Percentiles rank a stretch among this genome's conserved stretches.
phyloP scores from a whole-genome alignment of 441 rosid genomes.

The Viola pubescens region DNA sequence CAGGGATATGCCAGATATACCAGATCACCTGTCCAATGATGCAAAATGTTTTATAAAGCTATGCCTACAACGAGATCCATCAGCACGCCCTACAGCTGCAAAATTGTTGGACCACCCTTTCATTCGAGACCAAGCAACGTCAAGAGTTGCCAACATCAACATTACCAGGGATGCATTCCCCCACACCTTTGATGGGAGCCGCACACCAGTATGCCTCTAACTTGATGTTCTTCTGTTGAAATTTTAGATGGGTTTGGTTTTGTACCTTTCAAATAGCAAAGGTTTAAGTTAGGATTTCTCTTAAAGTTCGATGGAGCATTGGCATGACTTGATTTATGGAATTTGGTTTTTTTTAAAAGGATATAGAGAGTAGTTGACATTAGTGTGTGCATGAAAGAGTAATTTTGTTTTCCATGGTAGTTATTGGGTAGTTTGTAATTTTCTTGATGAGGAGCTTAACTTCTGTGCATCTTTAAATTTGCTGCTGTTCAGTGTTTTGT shows the following conservation, averaged over 20 bases:
- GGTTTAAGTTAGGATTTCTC: background rate
- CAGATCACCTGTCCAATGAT: conserved; percentile 72
- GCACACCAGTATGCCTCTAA: conserved; percentile 48
- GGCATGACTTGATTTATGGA: background rate
- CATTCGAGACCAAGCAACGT: conserved; percentile 46
- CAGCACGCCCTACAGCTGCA: conserved; percentile 68
- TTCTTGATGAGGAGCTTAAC: too few relatives aligned
- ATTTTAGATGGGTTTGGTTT: background rate
- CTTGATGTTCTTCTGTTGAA: background rate
- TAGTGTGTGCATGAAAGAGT: too few relatives aligned
- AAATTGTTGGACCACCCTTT: conserved; percentile 75
- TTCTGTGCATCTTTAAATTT: too few relatives aligned
- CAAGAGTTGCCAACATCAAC: conserved; percentile 41
- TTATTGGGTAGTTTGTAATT: too few relatives aligned
- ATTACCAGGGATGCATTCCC: conserved; percentile 49
- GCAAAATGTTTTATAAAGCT: conserved; percentile 67
- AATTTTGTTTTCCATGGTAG: too few relatives aligned
- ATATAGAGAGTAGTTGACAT: too few relatives aligned
- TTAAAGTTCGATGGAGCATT: background rate
- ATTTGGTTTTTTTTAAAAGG: too few relatives aligned
- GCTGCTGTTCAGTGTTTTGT: too few relatives aligned
- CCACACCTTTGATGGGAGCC: conserved; percentile 52
- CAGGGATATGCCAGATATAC: conserved; percentile 85
- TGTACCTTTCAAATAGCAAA: background rate
- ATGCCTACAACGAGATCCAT: conserved; percentile 84